Percentiles rank a stretch among this genome's conserved stretches.
Conservation (phyloP, 2,329 filamentous ascomycete genomes). For the Talaromyces pinophilus region DNA sequence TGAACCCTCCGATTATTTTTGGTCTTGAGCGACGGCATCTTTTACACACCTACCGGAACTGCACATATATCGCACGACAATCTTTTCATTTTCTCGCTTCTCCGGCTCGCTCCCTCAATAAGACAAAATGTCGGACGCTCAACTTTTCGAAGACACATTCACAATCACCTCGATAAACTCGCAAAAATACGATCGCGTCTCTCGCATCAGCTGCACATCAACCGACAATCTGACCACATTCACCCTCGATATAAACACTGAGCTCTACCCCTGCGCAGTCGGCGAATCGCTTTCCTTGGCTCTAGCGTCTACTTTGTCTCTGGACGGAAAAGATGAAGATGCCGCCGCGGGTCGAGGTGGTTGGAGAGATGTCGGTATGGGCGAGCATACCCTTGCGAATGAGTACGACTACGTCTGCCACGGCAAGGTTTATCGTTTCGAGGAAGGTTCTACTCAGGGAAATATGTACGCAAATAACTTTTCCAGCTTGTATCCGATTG, state of each 20-base stretch:
- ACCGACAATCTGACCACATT: conserved; percentile 73
- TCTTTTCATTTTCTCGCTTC: conserved; percentile 24
- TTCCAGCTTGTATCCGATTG: not conserved
- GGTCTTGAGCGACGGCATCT: not conserved
- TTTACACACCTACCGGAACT: not conserved
- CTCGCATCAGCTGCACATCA: conserved; percentile 76
- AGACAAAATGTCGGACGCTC: conserved; percentile 72
- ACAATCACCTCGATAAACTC: conserved; percentile 75
- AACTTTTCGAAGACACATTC: conserved; percentile 93
- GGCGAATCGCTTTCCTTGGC: conserved; percentile 79
- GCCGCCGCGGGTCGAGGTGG: conserved; percentile 61
- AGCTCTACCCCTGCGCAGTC: conserved; percentile 76
- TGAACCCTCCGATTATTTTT: not conserved
- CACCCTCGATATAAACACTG: conserved; percentile 88
- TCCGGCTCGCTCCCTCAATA: conserved; percentile 29
- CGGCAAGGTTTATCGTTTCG: conserved; percentile 55
- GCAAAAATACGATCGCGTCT: conserved; percentile 92
- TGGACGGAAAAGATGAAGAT: conserved; percentile 84
- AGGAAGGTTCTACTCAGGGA: conserved; percentile 64
- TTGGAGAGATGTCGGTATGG: conserved; percentile 73
- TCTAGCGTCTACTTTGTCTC: conserved; percentile 78
- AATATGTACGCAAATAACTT: conserved; percentile 68
- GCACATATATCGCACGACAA: not conserved
- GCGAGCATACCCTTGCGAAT: conserved; percentile 57
- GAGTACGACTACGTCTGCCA: conserved; percentile 56